Base-by-base conservation (phyloP, 2,329 filamentous ascomycete species). In the Lojkania enalia region DNA sequence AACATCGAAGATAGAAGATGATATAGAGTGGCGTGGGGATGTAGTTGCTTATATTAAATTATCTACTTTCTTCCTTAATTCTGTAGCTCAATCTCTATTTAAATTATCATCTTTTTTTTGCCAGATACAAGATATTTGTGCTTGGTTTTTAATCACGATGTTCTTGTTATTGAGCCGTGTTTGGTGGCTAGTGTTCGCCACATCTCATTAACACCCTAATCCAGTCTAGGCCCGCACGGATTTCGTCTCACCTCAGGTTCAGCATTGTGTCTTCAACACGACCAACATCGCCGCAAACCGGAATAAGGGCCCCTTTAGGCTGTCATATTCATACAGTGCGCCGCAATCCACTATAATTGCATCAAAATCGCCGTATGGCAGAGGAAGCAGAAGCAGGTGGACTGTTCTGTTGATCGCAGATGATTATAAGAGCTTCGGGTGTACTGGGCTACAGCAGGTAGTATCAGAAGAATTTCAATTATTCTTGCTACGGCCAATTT, bases 251-350 rank as follows among this genome's bases (percentile, higher is more conserved):
- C 23, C 23, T n/a, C 23, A 7, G 23, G 7, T 27, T 27, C 31
- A 41, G 42, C 44, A 47, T 44, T 50, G 47, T 53, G 50, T 36
- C 48, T 55, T 53, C 20, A 49, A 46, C 40, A 36, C 38, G 31
- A 47, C n/a, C 45, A 27, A 39, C 45, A 39, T 44, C 43, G 15
- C 15, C n/a, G 29, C 4, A 20, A 20, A 13, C 20, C 20, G 5
- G 31, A 29, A 39, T 19, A 18, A 4, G 15, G 19, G 5, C 16
- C 15, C 14, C 18, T 33, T 21, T 20, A 36, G 15, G 30, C 30
- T 16, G 9, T 33, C 7, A 33, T 11, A 33, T 33, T 6, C 11
- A 9, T 9, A 11, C 15, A 20, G 33, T 20, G 19, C 9, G n/a
- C n/a, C n/a, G n/a, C n/a, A n/a, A n/a, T n/a, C n/a, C n/a, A n/a